Conservation (phyloP, 164 flowering plant species). For the Chimonanthus praecox region DNA sequence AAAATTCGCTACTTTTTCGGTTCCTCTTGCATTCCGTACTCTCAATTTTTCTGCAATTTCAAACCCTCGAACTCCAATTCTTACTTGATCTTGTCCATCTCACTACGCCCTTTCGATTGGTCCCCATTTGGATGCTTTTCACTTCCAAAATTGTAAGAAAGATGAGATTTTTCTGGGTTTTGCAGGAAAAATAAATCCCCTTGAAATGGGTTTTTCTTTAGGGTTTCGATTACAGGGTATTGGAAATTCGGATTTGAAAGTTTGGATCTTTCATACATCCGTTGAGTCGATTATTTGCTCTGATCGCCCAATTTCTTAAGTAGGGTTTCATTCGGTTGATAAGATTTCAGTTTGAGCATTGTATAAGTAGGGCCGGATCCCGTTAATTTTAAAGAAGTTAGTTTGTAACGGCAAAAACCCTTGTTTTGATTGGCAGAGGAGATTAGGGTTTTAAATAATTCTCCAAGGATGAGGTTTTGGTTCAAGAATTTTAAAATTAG, state of each 20-base stretch:
- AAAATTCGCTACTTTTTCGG: neutral
- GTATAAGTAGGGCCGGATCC: slow-evolving; percentile 2
- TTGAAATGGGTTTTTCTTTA: slow-evolving; percentile 15
- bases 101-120: neutral
- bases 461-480: slow-evolving; percentile 30
- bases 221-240: slow-evolving; percentile 31
- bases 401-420: too few relatives aligned
- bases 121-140: neutral
- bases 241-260: slow-evolving; percentile 20
- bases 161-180: neutral
- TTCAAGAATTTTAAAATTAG: slow-evolving; percentile 9
- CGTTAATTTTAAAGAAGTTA: too few relatives aligned
- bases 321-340: slow-evolving; percentile 43
- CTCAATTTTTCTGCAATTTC: neutral
- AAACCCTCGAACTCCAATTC: slow-evolving; percentile 7
- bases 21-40: slow-evolving; percentile 3
- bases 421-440: slow-evolving; percentile 34
- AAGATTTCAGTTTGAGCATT: slow-evolving; percentile 38
- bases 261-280: slow-evolving; percentile 25
- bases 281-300: slow-evolving; percentile 14
- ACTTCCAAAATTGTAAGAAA: neutral
- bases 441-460: slow-evolving; percentile 35
- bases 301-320: slow-evolving; percentile 4
- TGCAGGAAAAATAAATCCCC: slow-evolving; percentile 6
- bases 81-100: slow-evolving; percentile 10